Percentiles rank a stretch among this genome's conserved stretches.
These are phyloP conservation scores for Talaromyces verruculosus DNA, from an alignment of 2,329 filamentous ascomycete species.

Conservation along the genomic window DNA sequence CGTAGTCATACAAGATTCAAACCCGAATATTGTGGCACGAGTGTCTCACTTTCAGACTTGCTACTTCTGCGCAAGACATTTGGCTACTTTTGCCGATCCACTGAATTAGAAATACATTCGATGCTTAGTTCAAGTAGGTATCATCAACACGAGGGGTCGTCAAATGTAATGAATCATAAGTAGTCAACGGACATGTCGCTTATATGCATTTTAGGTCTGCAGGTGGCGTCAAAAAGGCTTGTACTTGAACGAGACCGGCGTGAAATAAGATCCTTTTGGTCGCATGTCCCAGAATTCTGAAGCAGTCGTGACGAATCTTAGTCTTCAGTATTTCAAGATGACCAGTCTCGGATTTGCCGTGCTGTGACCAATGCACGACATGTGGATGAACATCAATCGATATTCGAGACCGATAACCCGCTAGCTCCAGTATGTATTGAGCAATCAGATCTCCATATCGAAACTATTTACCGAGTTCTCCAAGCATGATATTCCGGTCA, in stretches of 20 bases:
- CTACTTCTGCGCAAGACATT: background rate
- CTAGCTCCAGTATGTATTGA: conserved; percentile 4
- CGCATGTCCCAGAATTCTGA: background rate
- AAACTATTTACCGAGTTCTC: conserved; percentile 68
- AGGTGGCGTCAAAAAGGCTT: background rate
- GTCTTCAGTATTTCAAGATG: background rate
- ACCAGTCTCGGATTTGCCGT: background rate
- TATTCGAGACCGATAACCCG: background rate
- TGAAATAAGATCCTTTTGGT: background rate
- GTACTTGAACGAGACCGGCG: background rate
- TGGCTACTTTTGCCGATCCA: background rate
- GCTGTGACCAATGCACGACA: background rate
- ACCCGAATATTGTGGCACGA: background rate
- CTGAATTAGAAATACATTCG: background rate
- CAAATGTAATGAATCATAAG: background rate
- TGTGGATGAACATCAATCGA: background rate
- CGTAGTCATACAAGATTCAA: background rate
- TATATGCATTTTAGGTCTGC: background rate
- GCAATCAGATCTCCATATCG: background rate
- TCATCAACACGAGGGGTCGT: background rate
- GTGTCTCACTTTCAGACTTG: conserved; percentile 4
- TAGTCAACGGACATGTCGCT: background rate
- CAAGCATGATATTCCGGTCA: conserved; percentile 80
- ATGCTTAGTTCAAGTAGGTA: background rate
- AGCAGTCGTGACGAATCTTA: background rate